These are phyloP conservation scores for Prunella vulgaris DNA, from an alignment of 257 asterid genomes.

Conservation along the genomic window DNA sequence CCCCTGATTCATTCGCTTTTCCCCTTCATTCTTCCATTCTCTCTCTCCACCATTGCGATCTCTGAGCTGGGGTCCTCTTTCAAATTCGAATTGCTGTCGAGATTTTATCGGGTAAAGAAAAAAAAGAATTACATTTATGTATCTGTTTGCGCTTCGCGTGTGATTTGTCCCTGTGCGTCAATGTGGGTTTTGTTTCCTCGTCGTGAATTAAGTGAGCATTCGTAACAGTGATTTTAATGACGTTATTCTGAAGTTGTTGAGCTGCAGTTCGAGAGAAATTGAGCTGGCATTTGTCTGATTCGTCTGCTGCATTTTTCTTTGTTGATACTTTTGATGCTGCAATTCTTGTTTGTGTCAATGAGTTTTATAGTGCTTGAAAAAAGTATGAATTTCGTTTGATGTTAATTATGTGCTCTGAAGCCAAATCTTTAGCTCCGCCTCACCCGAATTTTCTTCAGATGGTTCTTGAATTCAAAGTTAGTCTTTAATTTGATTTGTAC, in stretches of 20 bases:
- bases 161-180: conserved; percentile 32
- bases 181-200: conserved; percentile 28
- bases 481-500: conserved; percentile 7
- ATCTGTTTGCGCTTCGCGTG: background rate
- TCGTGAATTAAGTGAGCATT: background rate
- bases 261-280: conserved; percentile 16
- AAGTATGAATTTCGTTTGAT: background rate
- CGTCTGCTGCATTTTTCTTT: conserved; percentile 9
- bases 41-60: conserved; percentile 33
- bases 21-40: background rate
- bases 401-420: conserved; percentile 9
- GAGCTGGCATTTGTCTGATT: conserved; percentile 30
- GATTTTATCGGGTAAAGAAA: conserved; percentile 23
- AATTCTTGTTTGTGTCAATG: conserved; percentile 10
- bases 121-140: background rate
- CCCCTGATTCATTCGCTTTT: conserved; percentile 18
- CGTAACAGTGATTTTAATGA: background rate
- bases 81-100: conserved; percentile 10
- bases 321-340: conserved; percentile 10
- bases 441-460: conserved; percentile 15
- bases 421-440: background rate
- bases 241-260: conserved; percentile 10
- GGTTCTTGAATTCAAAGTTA: background rate
- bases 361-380: background rate
- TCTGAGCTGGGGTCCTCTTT: conserved; percentile 17